A percentile compares a stretch with the other conserved stretches of the same genome.
Evolutionary conservation across 2,329 filamentous ascomycete species (phyloP).

Genomic region (Aspergillus uvarum): DNA sequence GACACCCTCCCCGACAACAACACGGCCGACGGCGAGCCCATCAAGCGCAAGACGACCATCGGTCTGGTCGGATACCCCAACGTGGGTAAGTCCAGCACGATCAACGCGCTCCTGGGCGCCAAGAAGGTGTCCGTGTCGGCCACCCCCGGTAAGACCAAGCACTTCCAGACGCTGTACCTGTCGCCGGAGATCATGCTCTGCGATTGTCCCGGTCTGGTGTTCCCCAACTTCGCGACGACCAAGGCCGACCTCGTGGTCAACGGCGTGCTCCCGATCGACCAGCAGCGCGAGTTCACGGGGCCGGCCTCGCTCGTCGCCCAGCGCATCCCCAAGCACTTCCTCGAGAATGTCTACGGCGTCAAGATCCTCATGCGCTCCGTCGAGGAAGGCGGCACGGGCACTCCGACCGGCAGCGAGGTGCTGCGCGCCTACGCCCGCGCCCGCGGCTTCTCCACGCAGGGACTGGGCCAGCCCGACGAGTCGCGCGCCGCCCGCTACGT

Average conservation of each 20-base stretch:
- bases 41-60: slow-evolving; percentile 72
- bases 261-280: slow-evolving; percentile 92
- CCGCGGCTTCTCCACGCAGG: slow-evolving; percentile 85
- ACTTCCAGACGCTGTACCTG: slow-evolving; percentile 97
- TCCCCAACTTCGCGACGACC: slow-evolving; percentile 95
- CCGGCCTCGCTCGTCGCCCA: slow-evolving; percentile 79
- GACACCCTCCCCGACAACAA: slow-evolving; percentile 47
- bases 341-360: slow-evolving; percentile 93
- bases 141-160: slow-evolving; percentile 97
- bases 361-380: slow-evolving; percentile 75
- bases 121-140: slow-evolving; percentile 98
- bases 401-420: slow-evolving; percentile 80
- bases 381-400: slow-evolving; percentile 90
- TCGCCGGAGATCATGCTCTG: slow-evolving; percentile 87
- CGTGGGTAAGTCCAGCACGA: slow-evolving; percentile 98
- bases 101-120: slow-evolving; percentile 96
- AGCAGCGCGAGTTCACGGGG: slow-evolving; percentile 88
- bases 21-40: slow-evolving; percentile 44
- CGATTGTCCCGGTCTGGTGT: slow-evolving; percentile 97
- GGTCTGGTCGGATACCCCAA: slow-evolving; percentile 97
- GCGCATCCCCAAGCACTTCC: slow-evolving; percentile 80
- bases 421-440: slow-evolving; percentile 83
- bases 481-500: slow-evolving; percentile 85
- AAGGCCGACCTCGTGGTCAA: slow-evolving; percentile 96
- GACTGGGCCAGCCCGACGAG: slow-evolving; percentile 88